Evolutionary conservation across 202 grass and related monocot species (phyloP), one percentile per base, ranked within the genome.

Genomic region (Musa balbisiana): DNA sequence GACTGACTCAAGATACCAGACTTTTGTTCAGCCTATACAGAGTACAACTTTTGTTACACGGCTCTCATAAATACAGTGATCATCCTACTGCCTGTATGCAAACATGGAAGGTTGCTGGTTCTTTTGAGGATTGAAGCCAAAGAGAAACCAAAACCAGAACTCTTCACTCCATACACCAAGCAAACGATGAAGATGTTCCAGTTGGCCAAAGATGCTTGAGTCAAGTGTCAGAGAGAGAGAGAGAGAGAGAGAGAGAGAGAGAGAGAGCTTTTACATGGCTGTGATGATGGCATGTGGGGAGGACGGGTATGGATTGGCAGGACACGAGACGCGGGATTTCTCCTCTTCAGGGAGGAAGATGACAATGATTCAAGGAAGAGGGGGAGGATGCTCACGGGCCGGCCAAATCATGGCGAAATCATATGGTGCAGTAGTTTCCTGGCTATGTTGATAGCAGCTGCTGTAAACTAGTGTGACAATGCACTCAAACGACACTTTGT

Each of bases 281-380:
- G 60, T 78, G 73, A 69, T 82, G 27, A 17, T 53, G 53, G 6
- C 82, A 22, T 71, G 26, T 64, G 52, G 63, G 70, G 64, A n/a
- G 9, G 22, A 51, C 6, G 51, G 22, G 17, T 25, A 10, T 51
- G 24, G 11, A 21, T 29, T 67, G 64, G 24, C 22, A 33, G 25
- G 3, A 5, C 27, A 14, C 9, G 12, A 8, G 26, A 27, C 6
- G 24, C 13, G 63, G 21, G 63, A 65, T 65, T 22, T 27, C 21
- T 22, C 1, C 10, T 11, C 11, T 64, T 3, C 9, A 12, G 0
- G 17, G 54, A 11, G 62, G 23, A 25, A 9, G 22, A 27, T 8
- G 23, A 25, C 8, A 21, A 64, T 6, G 22, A 24, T 10, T 43
- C 33, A 51, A 55, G 11, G 23, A 22, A 78, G 50, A 53, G 21